These are phyloP conservation scores for Angophora floribunda DNA, from an alignment of 345 rosid species.

Conservation along the genomic window DNA sequence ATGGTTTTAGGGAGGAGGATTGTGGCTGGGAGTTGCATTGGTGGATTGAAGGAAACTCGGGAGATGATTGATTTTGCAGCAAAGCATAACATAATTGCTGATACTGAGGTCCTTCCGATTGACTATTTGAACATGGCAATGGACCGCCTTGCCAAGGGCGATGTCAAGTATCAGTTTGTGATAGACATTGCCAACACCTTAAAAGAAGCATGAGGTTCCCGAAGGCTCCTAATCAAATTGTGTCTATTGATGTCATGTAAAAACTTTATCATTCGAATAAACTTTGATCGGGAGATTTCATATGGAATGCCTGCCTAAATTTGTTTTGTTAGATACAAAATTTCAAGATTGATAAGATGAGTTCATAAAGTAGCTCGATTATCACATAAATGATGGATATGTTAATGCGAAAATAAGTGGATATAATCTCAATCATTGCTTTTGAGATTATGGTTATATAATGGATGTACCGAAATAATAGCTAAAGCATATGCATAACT, in stretches of 20 bases:
- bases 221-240: not conserved
- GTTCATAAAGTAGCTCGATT: not conserved
- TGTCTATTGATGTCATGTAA: not conserved
- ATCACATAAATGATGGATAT: not conserved
- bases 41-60: slow-evolving; percentile 24
- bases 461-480: fast-evolving
- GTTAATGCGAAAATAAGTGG: not conserved
- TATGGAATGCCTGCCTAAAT: not conserved
- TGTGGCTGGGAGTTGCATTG: not conserved
- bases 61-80: slow-evolving; percentile 16
- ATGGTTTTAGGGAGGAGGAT: slow-evolving; percentile 6
- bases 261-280: not conserved
- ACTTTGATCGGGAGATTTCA: not conserved
- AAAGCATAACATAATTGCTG: slow-evolving; percentile 3
- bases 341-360: not conserved
- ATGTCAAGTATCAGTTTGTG: slow-evolving; percentile 17
- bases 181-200: slow-evolving; percentile 10
- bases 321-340: not conserved
- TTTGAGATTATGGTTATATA: not conserved
- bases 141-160: slow-evolving; percentile 1
- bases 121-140: slow-evolving; percentile 10
- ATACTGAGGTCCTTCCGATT: slow-evolving; percentile 5
- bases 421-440: not conserved
- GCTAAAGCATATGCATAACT: not conserved
- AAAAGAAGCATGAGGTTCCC: not conserved